Conservation (phyloP, 305 asterid species). For the Fraxinus xanthoxyloides region DNA sequence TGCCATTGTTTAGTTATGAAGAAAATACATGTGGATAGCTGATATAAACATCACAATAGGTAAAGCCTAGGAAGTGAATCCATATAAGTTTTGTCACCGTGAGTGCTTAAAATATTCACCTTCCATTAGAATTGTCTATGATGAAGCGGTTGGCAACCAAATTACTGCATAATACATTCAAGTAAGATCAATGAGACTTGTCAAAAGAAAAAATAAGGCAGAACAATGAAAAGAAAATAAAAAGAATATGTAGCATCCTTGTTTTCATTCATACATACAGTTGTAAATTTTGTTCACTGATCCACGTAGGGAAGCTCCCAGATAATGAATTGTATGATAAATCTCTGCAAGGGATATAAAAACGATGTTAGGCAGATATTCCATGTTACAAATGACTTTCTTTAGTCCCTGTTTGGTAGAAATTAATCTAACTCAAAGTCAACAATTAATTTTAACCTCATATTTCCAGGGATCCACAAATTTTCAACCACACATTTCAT, state of each 20-base stretch:
- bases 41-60: background rate
- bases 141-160: constrained; percentile 74
- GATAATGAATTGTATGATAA: constrained; percentile 74
- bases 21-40: background rate
- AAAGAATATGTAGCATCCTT: background rate
- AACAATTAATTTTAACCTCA: background rate
- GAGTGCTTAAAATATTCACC: constrained; percentile 36
- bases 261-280: constrained; percentile 39
- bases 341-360: constrained; percentile 52
- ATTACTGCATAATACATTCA: constrained; percentile 48
- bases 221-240: background rate
- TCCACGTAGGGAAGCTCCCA: constrained; percentile 79
- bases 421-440: background rate
- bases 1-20: background rate
- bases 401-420: background rate
- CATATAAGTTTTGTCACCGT: background rate
- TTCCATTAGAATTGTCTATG: constrained; percentile 35
- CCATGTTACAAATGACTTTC: background rate
- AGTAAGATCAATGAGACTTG: background rate
- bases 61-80: background rate
- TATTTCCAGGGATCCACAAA: background rate
- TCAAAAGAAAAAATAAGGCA: background rate
- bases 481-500: background rate
- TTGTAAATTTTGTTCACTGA: constrained; percentile 39
- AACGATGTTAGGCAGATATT: background rate